phyloP scores from a whole-genome alignment of 192 early-diverging fungal genomes.

The Allomyces javanicus region DNA sequence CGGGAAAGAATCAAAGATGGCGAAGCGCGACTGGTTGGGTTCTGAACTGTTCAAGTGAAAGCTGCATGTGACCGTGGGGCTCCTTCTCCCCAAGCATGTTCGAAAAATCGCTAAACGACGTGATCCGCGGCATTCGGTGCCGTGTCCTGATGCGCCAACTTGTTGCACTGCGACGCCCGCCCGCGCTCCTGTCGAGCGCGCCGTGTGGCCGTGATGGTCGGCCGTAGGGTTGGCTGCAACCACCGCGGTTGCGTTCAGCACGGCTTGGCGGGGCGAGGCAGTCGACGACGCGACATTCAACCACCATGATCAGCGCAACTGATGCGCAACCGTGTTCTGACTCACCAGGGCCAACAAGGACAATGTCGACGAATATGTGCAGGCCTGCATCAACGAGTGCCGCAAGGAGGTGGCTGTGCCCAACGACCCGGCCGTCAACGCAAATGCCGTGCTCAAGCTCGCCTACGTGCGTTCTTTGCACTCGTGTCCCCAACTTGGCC shows the following conservation, averaged over 20 bases:
- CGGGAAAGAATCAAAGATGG: no score
- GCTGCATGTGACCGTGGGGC: no score
- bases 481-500: not conserved
- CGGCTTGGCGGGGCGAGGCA: no score
- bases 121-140: conserved; percentile 82
- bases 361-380: conserved; percentile 73
- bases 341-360: conserved; percentile 44
- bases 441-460: conserved; percentile 73
- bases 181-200: no score
- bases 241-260: no score
- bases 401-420: conserved; percentile 48
- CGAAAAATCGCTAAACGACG: conserved; percentile 65
- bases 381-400: conserved; percentile 69
- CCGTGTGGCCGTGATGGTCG: no score
- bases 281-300: no score
- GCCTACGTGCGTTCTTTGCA: conserved; percentile 30
- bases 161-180: not conserved
- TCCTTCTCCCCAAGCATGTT: conserved; percentile 23
- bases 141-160: conserved; percentile 1
- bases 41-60: no score
- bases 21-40: no score
- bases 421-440: conserved; percentile 72
- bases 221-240: no score
- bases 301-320: no score
- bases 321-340: not conserved